Conservation (phyloP, 495 filamentous ascomycete species). For the Massariosphaeria phaeospora region DNA sequence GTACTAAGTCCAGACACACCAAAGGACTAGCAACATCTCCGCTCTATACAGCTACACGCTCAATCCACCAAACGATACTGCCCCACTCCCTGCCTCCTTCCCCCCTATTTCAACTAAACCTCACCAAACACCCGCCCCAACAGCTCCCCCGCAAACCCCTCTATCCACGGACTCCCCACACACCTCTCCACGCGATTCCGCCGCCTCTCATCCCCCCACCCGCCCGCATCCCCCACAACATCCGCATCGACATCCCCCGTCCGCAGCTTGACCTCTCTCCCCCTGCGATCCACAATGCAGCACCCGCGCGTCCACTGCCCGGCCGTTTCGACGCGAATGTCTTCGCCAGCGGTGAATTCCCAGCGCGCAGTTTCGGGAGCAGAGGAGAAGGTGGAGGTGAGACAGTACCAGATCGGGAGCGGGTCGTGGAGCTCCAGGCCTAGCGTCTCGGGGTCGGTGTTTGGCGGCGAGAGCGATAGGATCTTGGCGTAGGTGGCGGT, state of each 20-base stretch:
- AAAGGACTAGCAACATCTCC: too few species aligned
- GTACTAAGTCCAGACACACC: too few species aligned
- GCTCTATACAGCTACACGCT: too few species aligned
- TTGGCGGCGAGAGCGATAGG: constrained; percentile 52
- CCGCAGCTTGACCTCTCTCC: constrained; percentile 46
- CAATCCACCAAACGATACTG: not conserved
- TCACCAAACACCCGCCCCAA: constrained; percentile 41
- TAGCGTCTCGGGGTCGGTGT: constrained; percentile 49
- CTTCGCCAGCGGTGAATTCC: constrained; percentile 50
- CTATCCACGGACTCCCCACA: constrained; percentile 53
- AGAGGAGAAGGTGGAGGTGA: constrained; percentile 34
- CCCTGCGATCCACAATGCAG: constrained; percentile 75
- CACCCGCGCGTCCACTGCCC: constrained; percentile 95
- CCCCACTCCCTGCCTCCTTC: not conserved
- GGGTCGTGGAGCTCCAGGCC: constrained; percentile 82
- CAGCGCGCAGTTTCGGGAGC: constrained; percentile 36
- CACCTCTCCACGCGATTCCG: constrained; percentile 77
- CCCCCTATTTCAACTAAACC: not conserved
- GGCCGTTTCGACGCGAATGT: constrained; percentile 78
- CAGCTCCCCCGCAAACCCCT: constrained; percentile 41
- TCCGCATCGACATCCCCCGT: constrained; percentile 52
- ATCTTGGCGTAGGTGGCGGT: constrained; percentile 70
- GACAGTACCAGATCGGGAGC: constrained; percentile 63
- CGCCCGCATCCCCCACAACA: constrained; percentile 58
- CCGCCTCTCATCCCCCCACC: constrained; percentile 63